Percentiles rank a stretch among this genome's conserved stretches.
Conservation (phyloP, 495 filamentous ascomycete genomes). For the Tuber magnatum region DNA sequence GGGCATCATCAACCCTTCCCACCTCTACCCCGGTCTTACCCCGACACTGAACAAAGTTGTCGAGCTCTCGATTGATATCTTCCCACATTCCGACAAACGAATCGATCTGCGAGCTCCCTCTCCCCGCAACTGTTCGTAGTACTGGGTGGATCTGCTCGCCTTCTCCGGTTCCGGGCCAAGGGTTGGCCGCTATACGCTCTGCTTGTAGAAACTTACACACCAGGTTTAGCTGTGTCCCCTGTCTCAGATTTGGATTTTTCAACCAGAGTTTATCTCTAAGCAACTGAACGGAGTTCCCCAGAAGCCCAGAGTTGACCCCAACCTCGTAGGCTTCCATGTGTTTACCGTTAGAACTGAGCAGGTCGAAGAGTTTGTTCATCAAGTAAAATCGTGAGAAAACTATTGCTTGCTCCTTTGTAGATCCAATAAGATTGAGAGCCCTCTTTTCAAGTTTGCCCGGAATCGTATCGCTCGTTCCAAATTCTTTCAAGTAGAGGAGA, state of each 20-base stretch:
- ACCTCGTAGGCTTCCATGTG: constrained; percentile 18
- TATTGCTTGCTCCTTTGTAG: constrained; percentile 4
- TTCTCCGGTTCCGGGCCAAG: not conserved
- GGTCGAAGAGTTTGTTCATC: constrained; percentile 21
- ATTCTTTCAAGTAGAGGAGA: constrained; percentile 6
- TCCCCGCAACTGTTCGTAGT: not conserved
- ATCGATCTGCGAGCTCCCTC: not conserved
- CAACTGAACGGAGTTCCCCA: constrained; percentile 9
- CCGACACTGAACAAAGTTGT: not conserved
- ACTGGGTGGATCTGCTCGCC: not conserved
- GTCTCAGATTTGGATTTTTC: not conserved
- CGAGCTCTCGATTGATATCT: not conserved
- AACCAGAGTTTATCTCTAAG: not conserved
- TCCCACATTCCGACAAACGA: not conserved
- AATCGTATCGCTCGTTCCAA: constrained; percentile 1
- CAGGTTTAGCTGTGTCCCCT: not conserved
- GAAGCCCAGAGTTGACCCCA: constrained; percentile 13
- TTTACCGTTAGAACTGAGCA: not conserved
- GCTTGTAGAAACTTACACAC: constrained; percentile 15
- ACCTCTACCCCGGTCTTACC: not conserved
- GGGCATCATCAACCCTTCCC: not conserved
- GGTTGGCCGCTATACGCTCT: not conserved
- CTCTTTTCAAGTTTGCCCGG: not conserved
- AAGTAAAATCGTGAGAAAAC: constrained; percentile 12
- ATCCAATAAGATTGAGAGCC: not conserved